Base-by-base conservation (phyloP, 1,139 yeast species). In the Scheffersomyces titani region DNA sequence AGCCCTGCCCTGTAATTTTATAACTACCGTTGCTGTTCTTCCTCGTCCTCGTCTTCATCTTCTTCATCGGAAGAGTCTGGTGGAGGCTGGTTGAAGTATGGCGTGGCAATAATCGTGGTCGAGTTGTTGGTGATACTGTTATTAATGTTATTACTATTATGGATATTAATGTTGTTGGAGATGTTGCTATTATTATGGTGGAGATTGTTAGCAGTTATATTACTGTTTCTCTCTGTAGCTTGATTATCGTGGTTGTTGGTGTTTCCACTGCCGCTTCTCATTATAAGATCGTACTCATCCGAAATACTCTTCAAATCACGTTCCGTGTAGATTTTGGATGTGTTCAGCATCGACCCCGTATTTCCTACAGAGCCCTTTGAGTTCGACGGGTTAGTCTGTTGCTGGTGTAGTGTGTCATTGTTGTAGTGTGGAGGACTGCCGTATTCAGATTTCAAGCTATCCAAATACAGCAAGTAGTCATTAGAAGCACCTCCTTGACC, bases 61-160 rank as follows among this genome's bases (percentile, higher is more conserved):
- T 54, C 65, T 9, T 67, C 71, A 7, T 59, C 63, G 51, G 69
- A 70, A 13, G 70, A 65, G 61, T 77, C 81, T 52, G 70, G 67
- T 3, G 82, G 82, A 3, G 82, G 82, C 22, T 73, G 73, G 55
- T 68, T 69, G 63, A 76, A 77, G 59, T 73, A 77, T 48, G 81
- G 81, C 11, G 77, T 70, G 6, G 81, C 80, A 45, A 78, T 74
- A 16, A 77, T 70, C 3, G 76, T 72, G 59, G 61, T 60, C 44
- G 55, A 50, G 19, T 61, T 61, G 36, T 40, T 46, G 46, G 57
- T 52, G 7, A n/a, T 50, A 19, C 24, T 22, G 22, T 46, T 46
- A 22, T 19, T 46, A 16, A 22, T 46, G 9, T 44, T 24, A 45
- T 51, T 50, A 20, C 52, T 48, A 50, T 59, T 54, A 5, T 48